A percentile compares a stretch with the other conserved stretches of the same genome.
These are phyloP conservation scores for Schizophyllum amplum DNA, from an alignment of 1,284 basidiomycete species.

Conservation along the genomic window DNA sequence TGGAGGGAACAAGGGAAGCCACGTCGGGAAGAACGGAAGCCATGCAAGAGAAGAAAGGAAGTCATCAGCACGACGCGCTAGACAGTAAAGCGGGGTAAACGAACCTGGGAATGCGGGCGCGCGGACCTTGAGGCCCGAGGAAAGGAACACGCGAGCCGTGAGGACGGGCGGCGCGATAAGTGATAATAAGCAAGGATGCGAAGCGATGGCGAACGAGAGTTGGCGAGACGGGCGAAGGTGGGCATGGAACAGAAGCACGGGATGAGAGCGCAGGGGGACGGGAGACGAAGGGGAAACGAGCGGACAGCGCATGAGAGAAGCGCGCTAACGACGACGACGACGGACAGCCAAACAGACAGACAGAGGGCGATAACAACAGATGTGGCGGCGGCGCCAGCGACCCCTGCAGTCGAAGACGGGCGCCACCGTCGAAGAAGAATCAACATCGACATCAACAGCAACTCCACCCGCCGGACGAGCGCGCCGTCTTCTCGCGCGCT, in stretches of 20 bases:
- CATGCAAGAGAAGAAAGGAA: background rate
- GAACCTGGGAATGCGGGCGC: background rate
- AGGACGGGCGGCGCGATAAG: background rate
- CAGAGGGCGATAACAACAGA: background rate
- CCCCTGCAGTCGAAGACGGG: too few species aligned
- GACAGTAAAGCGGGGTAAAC: background rate
- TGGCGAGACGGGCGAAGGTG: background rate
- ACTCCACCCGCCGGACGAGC: background rate
- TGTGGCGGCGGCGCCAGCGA: background rate
- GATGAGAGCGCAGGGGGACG: background rate
- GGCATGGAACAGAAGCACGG: background rate
- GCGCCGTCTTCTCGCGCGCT: slow-evolving; percentile 55
- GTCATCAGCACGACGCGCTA: background rate
- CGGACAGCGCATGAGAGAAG: background rate
- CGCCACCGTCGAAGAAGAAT: too few species aligned
- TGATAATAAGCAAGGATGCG: background rate
- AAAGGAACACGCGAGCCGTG: too few species aligned
- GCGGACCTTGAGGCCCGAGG: too few species aligned
- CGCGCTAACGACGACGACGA: background rate
- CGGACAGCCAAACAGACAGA: background rate
- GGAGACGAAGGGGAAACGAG: background rate
- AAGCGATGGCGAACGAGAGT: background rate
- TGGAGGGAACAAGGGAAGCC: too few species aligned
- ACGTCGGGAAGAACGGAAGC: too few species aligned
- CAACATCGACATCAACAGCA: background rate